Conservation (phyloP, 257 asterid genomes). For the Solanum microdontum region DNA sequence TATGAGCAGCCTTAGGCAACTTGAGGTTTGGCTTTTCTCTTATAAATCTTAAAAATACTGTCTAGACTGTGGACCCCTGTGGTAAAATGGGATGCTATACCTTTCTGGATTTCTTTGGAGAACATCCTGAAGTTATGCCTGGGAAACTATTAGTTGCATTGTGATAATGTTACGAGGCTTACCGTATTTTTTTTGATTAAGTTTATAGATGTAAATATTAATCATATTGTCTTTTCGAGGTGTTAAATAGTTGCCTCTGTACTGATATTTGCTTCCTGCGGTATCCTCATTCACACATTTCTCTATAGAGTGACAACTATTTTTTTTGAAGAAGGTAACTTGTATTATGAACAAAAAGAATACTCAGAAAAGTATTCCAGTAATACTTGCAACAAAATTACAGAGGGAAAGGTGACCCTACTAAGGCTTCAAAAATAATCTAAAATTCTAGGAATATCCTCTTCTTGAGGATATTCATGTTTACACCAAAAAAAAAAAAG, state of each 20-base stretch:
- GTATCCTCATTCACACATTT: background rate
- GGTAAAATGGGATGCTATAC: background rate
- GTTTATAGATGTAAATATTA: background rate
- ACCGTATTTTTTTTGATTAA: background rate
- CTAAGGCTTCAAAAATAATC: background rate
- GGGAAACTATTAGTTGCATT: background rate
- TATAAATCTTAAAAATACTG: background rate
- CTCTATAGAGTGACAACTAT: background rate
- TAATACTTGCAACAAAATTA: background rate
- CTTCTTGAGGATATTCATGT: background rate
- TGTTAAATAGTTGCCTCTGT: background rate
- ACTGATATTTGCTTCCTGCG: background rate
- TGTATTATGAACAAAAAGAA: background rate
- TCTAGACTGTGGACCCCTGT: background rate
- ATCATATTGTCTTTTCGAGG: background rate
- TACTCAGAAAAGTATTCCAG: background rate
- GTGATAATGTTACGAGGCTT: background rate
- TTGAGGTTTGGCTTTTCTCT: slow-evolving; percentile 49
- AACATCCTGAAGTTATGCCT: background rate
- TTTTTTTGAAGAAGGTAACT: background rate
- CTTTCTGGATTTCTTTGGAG: background rate
- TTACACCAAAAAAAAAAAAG: background rate
- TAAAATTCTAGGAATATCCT: background rate
- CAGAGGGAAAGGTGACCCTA: background rate
- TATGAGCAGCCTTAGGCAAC: slow-evolving; percentile 99